These are phyloP conservation scores for Kuraishia ogatae DNA, from an alignment of 805 yeast species.

Conservation along the genomic window DNA sequence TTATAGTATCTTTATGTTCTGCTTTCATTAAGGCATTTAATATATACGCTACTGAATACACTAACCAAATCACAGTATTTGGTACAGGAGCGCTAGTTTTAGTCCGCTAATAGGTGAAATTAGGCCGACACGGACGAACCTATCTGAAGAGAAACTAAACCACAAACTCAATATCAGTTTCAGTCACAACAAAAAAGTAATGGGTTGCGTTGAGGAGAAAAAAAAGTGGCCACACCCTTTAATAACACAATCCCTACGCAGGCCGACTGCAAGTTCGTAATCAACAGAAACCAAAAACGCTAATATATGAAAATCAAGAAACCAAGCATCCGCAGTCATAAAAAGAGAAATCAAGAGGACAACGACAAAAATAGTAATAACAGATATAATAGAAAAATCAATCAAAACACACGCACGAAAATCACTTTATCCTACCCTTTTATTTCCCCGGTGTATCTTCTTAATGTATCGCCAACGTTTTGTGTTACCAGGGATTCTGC, in stretches of 20 bases:
- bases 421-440: conserved; percentile 7
- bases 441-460: conserved; percentile 22
- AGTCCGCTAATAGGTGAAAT: background rate
- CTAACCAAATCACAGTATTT: background rate
- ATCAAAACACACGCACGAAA: conserved; percentile 6
- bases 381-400: background rate
- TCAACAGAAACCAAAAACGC: background rate
- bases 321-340: conserved; percentile 1
- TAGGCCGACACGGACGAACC: background rate
- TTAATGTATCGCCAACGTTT: conserved; percentile 23
- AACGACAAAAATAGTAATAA: background rate
- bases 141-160: background rate
- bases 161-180: background rate
- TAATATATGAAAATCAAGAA: conserved; percentile 1
- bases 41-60: background rate
- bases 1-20: background rate
- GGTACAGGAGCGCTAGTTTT: background rate
- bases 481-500: conserved; percentile 20
- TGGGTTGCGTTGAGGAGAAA: background rate
- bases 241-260: background rate
- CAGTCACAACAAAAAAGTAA: background rate
- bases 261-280: background rate
- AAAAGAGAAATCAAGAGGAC: background rate
- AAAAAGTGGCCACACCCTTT: background rate
- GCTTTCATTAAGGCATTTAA: background rate